Conservation (phyloP, 345 rosid species). For the Sonneratia caseolaris region DNA sequence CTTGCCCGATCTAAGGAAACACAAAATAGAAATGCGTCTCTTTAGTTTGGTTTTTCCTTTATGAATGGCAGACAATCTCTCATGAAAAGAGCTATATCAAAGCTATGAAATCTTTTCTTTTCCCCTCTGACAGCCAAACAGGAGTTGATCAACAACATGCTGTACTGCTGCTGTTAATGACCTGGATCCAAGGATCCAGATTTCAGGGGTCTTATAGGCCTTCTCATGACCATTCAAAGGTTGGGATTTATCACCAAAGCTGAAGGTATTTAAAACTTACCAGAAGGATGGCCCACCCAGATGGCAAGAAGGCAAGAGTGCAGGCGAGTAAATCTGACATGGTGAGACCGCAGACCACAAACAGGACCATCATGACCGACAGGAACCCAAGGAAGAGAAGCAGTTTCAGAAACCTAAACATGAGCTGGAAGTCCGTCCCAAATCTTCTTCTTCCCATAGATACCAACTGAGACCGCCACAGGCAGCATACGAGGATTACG, state of each 20-base stretch:
- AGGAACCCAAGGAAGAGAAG: constrained; percentile 78
- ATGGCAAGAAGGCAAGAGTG: constrained; percentile 67
- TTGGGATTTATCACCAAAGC: background rate
- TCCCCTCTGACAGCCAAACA: no score
- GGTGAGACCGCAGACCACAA: constrained; percentile 57
- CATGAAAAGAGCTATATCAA: background rate
- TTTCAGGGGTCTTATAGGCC: no score
- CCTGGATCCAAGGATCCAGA: no score
- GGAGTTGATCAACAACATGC: background rate
- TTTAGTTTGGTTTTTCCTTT: background rate
- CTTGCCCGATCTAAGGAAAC: constrained; percentile 13
- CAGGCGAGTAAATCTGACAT: constrained; percentile 65
- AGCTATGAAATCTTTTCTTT: background rate
- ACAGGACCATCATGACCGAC: constrained; percentile 76
- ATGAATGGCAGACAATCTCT: background rate
- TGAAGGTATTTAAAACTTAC: constrained; percentile 34
- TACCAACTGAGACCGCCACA: constrained; percentile 41
- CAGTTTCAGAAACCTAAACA: constrained; percentile 93
- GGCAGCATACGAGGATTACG: background rate
- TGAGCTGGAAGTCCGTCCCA: constrained; percentile 71
- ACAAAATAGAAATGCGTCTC: background rate
- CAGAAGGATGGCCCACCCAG: constrained; percentile 88
- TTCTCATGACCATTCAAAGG: no score
- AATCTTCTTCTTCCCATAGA: constrained; percentile 78
- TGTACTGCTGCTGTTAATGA: no score